Percentiles rank a stretch among this genome's conserved stretches.
phyloP scores from a whole-genome alignment of 164 flowering plant species.

The Sextonia rubra region DNA sequence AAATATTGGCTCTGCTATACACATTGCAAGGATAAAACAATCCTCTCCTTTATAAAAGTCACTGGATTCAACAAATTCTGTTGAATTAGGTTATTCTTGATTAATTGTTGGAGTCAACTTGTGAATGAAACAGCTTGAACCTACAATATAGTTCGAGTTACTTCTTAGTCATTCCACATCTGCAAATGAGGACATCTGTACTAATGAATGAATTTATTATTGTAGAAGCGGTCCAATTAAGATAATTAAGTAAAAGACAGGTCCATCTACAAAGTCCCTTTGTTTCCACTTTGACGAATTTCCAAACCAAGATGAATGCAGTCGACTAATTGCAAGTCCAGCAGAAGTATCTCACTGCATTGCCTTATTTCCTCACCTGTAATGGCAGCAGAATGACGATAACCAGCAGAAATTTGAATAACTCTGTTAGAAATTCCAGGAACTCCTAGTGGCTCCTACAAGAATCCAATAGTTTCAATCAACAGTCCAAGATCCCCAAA shows the following conservation, averaged over 20 bases:
- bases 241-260: no score
- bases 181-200: neutral
- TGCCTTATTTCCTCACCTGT: constrained; percentile 42
- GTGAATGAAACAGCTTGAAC: neutral
- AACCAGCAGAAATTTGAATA: constrained; percentile 73
- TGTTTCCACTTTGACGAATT: neutral
- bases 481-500: neutral
- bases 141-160: neutral
- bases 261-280: neutral
- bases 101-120: neutral
- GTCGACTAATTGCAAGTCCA: neutral
- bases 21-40: neutral
- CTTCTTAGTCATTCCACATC: neutral
- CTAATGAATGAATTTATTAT: neutral
- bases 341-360: neutral
- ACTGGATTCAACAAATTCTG: neutral
- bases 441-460: constrained; percentile 70
- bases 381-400: constrained; percentile 76
- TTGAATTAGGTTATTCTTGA: neutral
- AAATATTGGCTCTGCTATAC: neutral
- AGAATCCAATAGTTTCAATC: neutral
- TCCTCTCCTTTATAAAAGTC: neutral
- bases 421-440: constrained; percentile 49
- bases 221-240: neutral
- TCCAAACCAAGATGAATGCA: neutral